Conservation (phyloP, 305 asterid species). For the Nicotiana rustica region DNA sequence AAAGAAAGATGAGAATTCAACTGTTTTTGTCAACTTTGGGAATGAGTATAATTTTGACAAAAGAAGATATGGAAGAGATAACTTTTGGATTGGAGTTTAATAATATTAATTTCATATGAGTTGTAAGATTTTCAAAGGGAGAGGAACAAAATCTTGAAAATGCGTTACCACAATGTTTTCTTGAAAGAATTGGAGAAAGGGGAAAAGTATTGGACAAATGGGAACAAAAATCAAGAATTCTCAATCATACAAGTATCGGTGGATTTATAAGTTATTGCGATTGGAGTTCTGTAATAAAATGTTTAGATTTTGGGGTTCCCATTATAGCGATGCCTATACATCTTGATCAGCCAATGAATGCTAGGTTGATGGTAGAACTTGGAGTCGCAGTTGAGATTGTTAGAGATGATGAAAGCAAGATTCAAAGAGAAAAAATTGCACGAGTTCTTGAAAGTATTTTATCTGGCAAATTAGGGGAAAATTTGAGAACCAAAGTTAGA, state of each 20-base stretch:
- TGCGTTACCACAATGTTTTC: not conserved
- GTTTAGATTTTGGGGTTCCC: conserved; percentile 34
- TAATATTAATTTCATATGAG: not conserved
- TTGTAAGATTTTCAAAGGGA: not conserved
- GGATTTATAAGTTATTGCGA: conserved; percentile 31
- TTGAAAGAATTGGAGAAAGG: not conserved
- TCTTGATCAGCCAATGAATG: conserved; percentile 8
- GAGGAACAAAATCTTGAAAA: not conserved
- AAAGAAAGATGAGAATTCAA: conserved; percentile 5
- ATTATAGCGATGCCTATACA: conserved; percentile 32
- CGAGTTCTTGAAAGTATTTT: not conserved
- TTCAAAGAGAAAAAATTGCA: not conserved
- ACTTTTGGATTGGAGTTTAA: not conserved
- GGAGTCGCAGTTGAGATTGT: conserved; percentile 24
- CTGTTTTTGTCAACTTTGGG: conserved; percentile 25
- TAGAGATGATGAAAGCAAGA: not conserved
- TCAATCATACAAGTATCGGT: not conserved
- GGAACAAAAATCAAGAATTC: not conserved
- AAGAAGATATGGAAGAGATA: conserved; percentile 10
- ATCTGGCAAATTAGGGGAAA: not conserved
- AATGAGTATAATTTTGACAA: conserved; percentile 21
- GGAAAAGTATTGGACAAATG: not conserved
- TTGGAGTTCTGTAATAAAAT: conserved; percentile 33
- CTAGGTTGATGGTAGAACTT: conserved; percentile 25
- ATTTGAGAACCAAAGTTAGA: not conserved